phyloP scores from a whole-genome alignment of 768 basidiomycete species.

The Suillus ampliporus region DNA sequence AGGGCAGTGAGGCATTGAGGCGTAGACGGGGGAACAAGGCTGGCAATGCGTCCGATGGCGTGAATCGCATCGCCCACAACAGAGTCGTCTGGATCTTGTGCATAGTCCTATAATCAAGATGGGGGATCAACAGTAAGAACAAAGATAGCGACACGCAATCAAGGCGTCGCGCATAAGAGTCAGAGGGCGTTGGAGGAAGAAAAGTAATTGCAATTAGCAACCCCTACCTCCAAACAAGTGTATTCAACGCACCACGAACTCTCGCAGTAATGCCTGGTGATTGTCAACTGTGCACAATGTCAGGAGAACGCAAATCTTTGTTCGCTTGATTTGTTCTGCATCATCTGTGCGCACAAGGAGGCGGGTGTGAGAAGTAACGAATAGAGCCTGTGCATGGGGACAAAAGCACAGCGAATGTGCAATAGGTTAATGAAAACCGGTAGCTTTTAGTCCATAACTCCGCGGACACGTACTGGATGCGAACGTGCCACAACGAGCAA shows the following conservation, averaged over 20 bases:
- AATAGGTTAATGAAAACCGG: neutral
- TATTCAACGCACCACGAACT: constrained; percentile 73
- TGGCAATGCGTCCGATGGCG: constrained; percentile 80
- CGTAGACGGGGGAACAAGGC: constrained; percentile 67
- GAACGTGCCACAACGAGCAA: constrained; percentile 65
- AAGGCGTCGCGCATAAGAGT: neutral
- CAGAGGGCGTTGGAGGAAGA: constrained; percentile 1
- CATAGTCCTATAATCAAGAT: constrained; percentile 64
- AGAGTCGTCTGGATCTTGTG: constrained; percentile 74
- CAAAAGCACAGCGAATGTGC: too few relatives aligned
- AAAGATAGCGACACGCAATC: neutral
- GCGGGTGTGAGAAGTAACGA: constrained; percentile 57
- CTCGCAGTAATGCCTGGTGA: constrained; percentile 72
- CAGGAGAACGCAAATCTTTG: constrained; percentile 79
- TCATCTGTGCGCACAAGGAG: constrained; percentile 79
- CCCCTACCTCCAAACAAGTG: neutral
- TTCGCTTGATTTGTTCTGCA: constrained; percentile 64
- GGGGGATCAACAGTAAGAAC: neutral
- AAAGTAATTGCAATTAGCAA: constrained; percentile 4
- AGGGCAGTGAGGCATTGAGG: constrained; percentile 77
- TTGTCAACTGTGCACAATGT: constrained; percentile 69
- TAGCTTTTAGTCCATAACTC: neutral
- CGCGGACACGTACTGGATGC: constrained; percentile 60
- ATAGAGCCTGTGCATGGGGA: constrained; percentile 47
- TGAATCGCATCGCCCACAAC: constrained; percentile 76